These are phyloP conservation scores for Nasturtium officinale DNA, from an alignment of 345 rosid species.

Conservation along the genomic window DNA sequence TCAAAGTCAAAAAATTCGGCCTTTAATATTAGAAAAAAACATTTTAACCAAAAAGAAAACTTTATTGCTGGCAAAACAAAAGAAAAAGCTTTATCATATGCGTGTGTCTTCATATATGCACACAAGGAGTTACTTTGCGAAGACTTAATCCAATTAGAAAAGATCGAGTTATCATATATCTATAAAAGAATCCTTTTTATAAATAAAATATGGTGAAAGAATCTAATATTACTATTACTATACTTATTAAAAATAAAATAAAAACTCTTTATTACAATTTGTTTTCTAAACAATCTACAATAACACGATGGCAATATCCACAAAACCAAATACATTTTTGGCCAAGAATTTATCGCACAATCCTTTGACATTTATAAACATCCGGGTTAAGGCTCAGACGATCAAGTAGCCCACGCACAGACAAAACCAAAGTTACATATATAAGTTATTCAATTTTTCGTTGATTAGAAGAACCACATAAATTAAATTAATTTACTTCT, in stretches of 20 bases:
- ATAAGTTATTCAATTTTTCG: not conserved
- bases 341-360: not conserved
- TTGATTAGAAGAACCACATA: not conserved
- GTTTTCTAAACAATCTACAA: not conserved
- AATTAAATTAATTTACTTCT: not conserved
- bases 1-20: conserved; percentile 45
- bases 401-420: not conserved
- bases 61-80: conserved; percentile 33
- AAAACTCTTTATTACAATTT: not conserved
- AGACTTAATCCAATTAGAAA: conserved; percentile 15
- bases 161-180: not conserved
- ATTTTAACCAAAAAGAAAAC: conserved; percentile 27
- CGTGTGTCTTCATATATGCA: conserved; percentile 31
- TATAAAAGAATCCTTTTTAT: not conserved
- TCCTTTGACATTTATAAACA: not conserved
- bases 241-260: no score
- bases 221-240: not conserved
- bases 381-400: not conserved
- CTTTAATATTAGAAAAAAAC: conserved; percentile 27
- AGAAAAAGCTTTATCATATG: conserved; percentile 28
- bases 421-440: not conserved
- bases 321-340: not conserved
- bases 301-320: not conserved
- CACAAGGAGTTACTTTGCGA: conserved; percentile 23
- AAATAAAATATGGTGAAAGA: no score